Conservation (phyloP, 2,329 filamentous ascomycete species). For the Arthrocladium fulminans region DNA sequence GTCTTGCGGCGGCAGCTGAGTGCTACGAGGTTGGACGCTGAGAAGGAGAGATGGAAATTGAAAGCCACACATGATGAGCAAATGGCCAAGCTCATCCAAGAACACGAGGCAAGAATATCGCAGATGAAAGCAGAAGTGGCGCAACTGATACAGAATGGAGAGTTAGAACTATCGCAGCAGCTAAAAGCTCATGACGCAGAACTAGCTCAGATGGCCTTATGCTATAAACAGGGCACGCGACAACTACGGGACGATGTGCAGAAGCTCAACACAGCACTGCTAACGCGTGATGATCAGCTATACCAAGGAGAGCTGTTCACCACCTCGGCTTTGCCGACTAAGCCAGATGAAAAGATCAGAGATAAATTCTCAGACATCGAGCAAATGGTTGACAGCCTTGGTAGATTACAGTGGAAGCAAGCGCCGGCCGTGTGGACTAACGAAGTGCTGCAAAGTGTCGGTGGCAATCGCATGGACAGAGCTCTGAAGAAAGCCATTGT, state of each 20-base stretch:
- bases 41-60: neutral
- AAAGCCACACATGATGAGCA: neutral
- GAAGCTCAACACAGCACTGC: neutral
- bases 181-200: slow-evolving; percentile 1
- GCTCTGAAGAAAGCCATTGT: slow-evolving; percentile 10
- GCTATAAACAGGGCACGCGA: neutral
- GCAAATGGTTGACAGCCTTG: slow-evolving; percentile 7
- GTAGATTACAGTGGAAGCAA: slow-evolving; percentile 9
- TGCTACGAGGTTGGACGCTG: neutral
- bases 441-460: slow-evolving; percentile 2
- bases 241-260: slow-evolving; percentile 9
- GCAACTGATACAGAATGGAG: neutral
- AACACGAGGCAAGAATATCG: neutral
- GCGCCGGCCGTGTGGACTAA: slow-evolving; percentile 7
- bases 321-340: neutral
- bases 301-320: slow-evolving; percentile 8
- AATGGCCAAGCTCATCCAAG: neutral
- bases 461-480: neutral
- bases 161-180: neutral
- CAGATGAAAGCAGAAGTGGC: neutral
- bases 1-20: neutral
- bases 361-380: slow-evolving; percentile 4
- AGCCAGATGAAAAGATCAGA: slow-evolving; percentile 9
- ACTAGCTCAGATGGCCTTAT: slow-evolving; percentile 1
- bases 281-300: slow-evolving; percentile 1